These are phyloP conservation scores for Cryptococcus amylolentus DNA, from an alignment of 1,284 basidiomycete species.

Conservation along the genomic window DNA sequence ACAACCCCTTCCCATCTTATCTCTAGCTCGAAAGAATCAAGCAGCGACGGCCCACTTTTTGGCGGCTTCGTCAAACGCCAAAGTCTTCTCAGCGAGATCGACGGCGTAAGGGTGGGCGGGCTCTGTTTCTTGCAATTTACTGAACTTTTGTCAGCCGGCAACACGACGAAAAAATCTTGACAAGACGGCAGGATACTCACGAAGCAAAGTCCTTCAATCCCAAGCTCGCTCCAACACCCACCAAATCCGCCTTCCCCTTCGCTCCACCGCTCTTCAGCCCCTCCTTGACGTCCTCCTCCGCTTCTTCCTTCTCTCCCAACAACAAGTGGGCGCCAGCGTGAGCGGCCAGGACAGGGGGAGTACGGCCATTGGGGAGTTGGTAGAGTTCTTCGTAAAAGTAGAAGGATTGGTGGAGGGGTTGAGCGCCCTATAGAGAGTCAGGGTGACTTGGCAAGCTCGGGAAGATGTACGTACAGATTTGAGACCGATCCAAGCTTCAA, in stretches of 20 bases:
- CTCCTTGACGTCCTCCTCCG: conserved; percentile 78
- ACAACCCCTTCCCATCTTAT: not conserved
- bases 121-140: conserved; percentile 30
- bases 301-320: conserved; percentile 73
- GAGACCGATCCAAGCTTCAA: conserved; percentile 81
- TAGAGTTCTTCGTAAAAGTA: conserved; percentile 92
- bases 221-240: conserved; percentile 68
- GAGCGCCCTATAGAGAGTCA: conserved; percentile 50
- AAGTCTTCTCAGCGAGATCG: conserved; percentile 39
- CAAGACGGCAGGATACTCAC: conserved; percentile 54
- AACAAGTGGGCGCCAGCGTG: conserved; percentile 79
- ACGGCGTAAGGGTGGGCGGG: conserved; percentile 41
- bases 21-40: conserved; percentile 9
- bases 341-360: conserved; percentile 67
- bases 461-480: conserved; percentile 61
- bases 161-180: not conserved
- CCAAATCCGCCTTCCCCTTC: conserved; percentile 61
- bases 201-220: conserved; percentile 58
- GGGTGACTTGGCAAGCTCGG: not conserved
- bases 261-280: conserved; percentile 59
- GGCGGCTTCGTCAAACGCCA: conserved; percentile 60
- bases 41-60: conserved; percentile 56
- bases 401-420: conserved; percentile 58
- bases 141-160: conserved; percentile 6
- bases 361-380: conserved; percentile 74